Evolutionary conservation across 805 yeast species (phyloP).

Genomic region (Candida caryicola): DNA sequence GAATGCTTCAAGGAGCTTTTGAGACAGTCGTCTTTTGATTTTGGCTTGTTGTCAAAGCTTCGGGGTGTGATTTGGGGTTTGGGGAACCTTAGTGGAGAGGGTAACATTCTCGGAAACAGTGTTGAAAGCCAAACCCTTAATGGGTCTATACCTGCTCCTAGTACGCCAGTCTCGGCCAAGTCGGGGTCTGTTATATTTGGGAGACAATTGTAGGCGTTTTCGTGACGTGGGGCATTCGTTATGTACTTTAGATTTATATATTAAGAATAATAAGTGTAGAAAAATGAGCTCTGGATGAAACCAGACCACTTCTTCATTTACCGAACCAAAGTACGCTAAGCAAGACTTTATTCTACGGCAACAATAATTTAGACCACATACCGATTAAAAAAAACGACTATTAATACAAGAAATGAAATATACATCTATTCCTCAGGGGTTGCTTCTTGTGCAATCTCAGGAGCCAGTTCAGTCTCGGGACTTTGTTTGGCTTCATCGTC

Average conservation of each 20-base stretch:
- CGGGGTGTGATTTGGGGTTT: constrained; percentile 55
- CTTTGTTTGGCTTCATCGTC: constrained; percentile 17
- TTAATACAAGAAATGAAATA: neutral
- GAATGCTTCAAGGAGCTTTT: constrained; percentile 62
- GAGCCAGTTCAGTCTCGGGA: neutral
- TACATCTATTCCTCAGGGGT: neutral
- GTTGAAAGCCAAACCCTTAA: constrained; percentile 4
- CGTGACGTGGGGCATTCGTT: too few relatives aligned
- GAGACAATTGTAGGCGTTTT: too few relatives aligned
- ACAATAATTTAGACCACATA: neutral
- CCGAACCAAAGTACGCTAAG: too few relatives aligned
- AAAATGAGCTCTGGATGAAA: constrained; percentile 4
- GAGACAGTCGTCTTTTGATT: constrained; percentile 23
- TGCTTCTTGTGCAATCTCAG: too few relatives aligned
- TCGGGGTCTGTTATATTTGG: constrained; percentile 30
- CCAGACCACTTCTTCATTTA: too few relatives aligned
- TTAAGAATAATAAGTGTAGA: constrained; percentile 3
- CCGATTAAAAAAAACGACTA: neutral
- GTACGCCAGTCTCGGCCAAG: constrained; percentile 22
- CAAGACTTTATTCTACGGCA: too few relatives aligned
- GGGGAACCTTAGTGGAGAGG: constrained; percentile 23
- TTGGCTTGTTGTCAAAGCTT: constrained; percentile 28
- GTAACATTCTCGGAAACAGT: constrained; percentile 4
- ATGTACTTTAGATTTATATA: constrained; percentile 5
- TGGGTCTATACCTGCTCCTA: constrained; percentile 13